Conservation (phyloP, 345 rosid species). For the Hypericum androsaemum region DNA sequence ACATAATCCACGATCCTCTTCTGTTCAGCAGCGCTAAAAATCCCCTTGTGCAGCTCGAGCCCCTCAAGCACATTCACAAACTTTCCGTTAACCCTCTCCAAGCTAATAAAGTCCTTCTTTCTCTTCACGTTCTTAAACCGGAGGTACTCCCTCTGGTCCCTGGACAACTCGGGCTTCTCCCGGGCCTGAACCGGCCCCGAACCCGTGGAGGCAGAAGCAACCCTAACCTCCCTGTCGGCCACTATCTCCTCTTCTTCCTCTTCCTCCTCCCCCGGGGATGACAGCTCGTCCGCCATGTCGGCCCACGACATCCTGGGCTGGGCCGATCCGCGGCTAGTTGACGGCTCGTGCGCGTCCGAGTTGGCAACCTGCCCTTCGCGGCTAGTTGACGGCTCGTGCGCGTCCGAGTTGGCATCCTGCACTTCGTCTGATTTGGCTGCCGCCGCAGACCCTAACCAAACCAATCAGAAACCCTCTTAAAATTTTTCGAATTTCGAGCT, state of each 20-base stretch:
- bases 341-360: slow-evolving; percentile 35
- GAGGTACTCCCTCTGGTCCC: slow-evolving; percentile 24
- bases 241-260: slow-evolving; percentile 25
- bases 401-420: slow-evolving; percentile 38
- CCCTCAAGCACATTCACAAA: slow-evolving; percentile 39
- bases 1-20: slow-evolving; percentile 44
- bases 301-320: slow-evolving; percentile 77
- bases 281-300: slow-evolving; percentile 87
- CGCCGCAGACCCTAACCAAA: not conserved
- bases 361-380: slow-evolving; percentile 28
- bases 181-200: slow-evolving; percentile 23
- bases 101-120: slow-evolving; percentile 37
- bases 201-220: slow-evolving; percentile 3
- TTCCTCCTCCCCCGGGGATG: slow-evolving; percentile 21
- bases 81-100: slow-evolving; percentile 45
- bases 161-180: slow-evolving; percentile 45
- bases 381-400: slow-evolving; percentile 26
- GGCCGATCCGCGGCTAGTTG: slow-evolving; percentile 25
- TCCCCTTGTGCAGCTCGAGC: slow-evolving; percentile 45
- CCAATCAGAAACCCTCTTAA: too few relatives aligned
- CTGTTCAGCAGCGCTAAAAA: slow-evolving; percentile 50
- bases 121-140: slow-evolving; percentile 31
- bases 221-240: slow-evolving; percentile 16
- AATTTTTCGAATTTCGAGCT: not conserved
- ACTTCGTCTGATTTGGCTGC: slow-evolving; percentile 29